Percentiles rank a stretch among this genome's conserved stretches.
Conservation (phyloP, 2,329 filamentous ascomycete genomes). For the Cordyceps farinosa region DNA sequence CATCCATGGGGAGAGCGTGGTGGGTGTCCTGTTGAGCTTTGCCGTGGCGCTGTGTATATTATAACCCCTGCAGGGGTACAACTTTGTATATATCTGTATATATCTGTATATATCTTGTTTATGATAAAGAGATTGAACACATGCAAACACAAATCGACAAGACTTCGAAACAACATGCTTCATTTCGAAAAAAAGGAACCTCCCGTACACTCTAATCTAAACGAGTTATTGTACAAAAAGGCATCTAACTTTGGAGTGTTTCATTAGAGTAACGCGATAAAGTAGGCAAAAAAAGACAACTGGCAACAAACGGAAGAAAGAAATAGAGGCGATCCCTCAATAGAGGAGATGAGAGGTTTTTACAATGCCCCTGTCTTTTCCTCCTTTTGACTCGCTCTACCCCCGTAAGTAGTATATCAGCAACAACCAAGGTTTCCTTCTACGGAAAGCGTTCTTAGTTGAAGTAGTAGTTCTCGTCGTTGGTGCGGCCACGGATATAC, state of each 20-base stretch:
- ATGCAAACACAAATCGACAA: background rate
- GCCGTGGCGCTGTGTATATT: background rate
- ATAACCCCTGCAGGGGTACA: background rate
- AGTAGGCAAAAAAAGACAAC: constrained; percentile 7
- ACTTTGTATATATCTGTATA: background rate
- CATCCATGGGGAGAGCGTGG: background rate
- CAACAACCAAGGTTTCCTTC: background rate
- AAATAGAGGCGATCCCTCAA: background rate
- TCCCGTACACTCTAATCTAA: constrained; percentile 2
- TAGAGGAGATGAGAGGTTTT: constrained; percentile 2
- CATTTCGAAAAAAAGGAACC: background rate
- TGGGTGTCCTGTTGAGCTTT: background rate
- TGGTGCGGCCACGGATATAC: constrained; percentile 81
- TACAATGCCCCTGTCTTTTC: background rate
- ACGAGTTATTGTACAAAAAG: constrained; percentile 18
- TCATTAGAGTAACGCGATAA: constrained; percentile 14
- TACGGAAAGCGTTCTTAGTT: constrained; percentile 40
- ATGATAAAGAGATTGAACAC: background rate
- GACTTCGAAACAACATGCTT: background rate
- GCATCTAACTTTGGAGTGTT: constrained; percentile 4
- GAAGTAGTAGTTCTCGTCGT: constrained; percentile 95
- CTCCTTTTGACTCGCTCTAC: background rate
- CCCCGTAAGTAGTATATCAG: background rate
- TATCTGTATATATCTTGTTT: background rate
- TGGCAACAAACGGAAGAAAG: background rate